Evolutionary conservation across 2,329 filamentous ascomycete genomes (phyloP), one percentile per base, ranked within the genome.

Genomic region (Penicillium aurantiogriseum): DNA sequence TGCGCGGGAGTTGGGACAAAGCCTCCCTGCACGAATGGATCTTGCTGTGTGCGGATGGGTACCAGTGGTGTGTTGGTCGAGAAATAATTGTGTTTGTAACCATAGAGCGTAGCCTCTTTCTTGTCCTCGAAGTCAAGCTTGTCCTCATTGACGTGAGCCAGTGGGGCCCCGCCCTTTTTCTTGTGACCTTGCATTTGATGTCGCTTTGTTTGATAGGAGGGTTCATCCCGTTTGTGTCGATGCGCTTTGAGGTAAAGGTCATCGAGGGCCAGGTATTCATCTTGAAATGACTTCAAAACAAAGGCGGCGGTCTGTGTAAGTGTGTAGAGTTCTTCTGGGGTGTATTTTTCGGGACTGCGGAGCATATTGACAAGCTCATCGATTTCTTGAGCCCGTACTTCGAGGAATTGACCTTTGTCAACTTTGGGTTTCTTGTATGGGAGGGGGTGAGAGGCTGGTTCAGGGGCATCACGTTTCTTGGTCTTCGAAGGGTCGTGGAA

Each of bases 101-200:
- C 82, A 66, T 87, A 87, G 0, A 87, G 72, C 56, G 81, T 80
- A 1, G 84, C 80, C 71, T 87, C 84, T 62, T 85, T 85, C 70
- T 81, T 81, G 62, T 85, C 84, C 65, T 85, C 83, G 59, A 79
- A 85, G 3, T 83, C 63, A 36, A 42, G 52, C 11, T 58, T 48
- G 43, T 60, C 47, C 42, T 65, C 63, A 15, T 62, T 57, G 19
- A 65, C 52, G 9, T 43, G 55, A 10, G 63, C 64, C 29, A 67
- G 49, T 8, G 64, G 65, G 17, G 57, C 51, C 13, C 58, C 59
- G 4, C 51, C 58, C 44, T 61, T 63, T 39, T 66, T 67, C 52
- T 66, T 66, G 53, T 60, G 52, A 2, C 57, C 62, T 17, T 54
- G 50, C 31, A 58, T 23, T 36, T 60, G 57, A 27, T 65, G 58